Evolutionary conservation across 164 flowering plant genomes (phyloP).

Genomic region (Magnolia kwangsiensis): DNA sequence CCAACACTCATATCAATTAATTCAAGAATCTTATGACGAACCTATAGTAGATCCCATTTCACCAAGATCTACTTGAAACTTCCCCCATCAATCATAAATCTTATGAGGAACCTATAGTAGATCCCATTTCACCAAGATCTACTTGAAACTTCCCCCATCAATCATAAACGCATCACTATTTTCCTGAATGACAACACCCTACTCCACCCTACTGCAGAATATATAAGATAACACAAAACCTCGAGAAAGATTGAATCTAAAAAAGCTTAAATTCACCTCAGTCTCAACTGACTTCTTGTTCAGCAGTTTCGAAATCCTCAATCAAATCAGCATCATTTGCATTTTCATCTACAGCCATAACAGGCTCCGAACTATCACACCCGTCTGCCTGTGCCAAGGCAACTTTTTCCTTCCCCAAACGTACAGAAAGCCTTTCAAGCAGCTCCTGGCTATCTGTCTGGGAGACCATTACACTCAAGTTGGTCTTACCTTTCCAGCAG

Average conservation of each 20-base stretch:
- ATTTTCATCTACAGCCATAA: neutral
- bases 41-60: too few relatives aligned
- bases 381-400: slow-evolving; percentile 13
- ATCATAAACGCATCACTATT: neutral
- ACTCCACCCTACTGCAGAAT: neutral
- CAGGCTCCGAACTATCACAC: neutral
- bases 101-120: too few relatives aligned
- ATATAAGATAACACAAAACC: neutral
- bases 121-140: neutral
- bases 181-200: neutral
- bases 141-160: neutral
- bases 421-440: slow-evolving; percentile 60
- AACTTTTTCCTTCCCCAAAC: slow-evolving; percentile 20
- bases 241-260: neutral
- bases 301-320: slow-evolving; percentile 1
- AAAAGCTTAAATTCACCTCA: neutral
- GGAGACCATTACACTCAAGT: slow-evolving; percentile 74
- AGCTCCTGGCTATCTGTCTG: slow-evolving; percentile 76
- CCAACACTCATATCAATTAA: too few relatives aligned
- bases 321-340: neutral
- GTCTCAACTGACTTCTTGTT: neutral
- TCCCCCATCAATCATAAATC: neutral
- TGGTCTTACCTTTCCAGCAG: slow-evolving; percentile 89
- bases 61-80: neutral
- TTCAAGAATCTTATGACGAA: too few relatives aligned